These are phyloP conservation scores for Corylus avellana DNA, from an alignment of 306 rosid genomes.

Conservation along the genomic window DNA sequence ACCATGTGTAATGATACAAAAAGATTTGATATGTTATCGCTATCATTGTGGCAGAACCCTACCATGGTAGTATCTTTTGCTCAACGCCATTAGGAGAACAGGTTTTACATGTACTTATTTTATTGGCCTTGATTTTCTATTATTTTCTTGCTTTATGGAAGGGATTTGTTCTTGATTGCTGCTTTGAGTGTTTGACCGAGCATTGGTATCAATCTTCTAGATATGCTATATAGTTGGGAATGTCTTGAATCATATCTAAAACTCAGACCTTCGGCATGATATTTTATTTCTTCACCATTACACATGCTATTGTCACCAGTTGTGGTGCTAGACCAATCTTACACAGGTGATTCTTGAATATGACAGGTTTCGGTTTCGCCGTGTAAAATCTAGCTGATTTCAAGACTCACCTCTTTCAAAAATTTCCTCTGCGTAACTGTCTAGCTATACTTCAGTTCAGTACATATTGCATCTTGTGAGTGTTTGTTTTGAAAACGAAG, in stretches of 20 bases:
- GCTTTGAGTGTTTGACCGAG: not conserved
- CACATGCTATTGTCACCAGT: not conserved
- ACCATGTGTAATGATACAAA: conserved; percentile 24
- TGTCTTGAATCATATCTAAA: not conserved
- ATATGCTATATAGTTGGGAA: not conserved
- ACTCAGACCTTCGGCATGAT: not conserved
- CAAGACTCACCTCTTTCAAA: not conserved
- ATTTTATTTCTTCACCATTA: not conserved
- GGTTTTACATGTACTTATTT: conserved; percentile 3
- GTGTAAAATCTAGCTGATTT: not conserved
- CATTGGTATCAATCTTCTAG: not conserved
- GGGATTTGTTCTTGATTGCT: not conserved
- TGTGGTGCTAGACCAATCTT: not conserved
- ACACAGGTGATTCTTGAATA: not conserved
- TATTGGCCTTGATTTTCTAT: conserved; percentile 1
- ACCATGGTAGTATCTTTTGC: conserved; percentile 8
- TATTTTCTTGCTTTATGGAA: too few relatives aligned
- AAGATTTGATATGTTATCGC: conserved; percentile 11
- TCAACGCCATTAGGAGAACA: conserved; percentile 10
- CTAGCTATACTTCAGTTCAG: not conserved
- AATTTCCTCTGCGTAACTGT: not conserved
- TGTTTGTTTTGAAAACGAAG: not conserved
- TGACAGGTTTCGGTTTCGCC: not conserved
- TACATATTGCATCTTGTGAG: not conserved
- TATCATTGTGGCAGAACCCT: not conserved